These are phyloP conservation scores for Microsporum audouinii DNA, from an alignment of 2,329 filamentous ascomycete genomes.

Conservation along the genomic window DNA sequence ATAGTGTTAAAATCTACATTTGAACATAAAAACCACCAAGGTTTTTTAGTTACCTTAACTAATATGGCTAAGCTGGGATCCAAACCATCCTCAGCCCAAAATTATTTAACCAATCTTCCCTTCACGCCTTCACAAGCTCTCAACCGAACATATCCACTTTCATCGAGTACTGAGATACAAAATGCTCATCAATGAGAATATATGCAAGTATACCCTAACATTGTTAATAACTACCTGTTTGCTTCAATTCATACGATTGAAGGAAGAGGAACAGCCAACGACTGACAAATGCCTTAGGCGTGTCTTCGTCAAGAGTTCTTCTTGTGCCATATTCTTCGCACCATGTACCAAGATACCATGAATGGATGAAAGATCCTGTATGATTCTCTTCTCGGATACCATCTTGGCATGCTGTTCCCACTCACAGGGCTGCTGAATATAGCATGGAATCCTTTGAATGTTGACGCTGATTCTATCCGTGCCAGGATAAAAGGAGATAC, in stretches of 20 bases:
- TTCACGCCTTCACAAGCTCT: background rate
- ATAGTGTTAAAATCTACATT: too few species aligned
- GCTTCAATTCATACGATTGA: background rate
- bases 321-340: constrained; percentile 73
- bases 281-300: background rate
- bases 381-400: constrained; percentile 4
- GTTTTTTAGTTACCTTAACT: too few species aligned
- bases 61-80: too few species aligned
- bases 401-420: too few species aligned
- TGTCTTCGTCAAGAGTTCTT: constrained; percentile 54
- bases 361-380: constrained; percentile 81
- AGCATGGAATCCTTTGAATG: background rate
- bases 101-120: background rate
- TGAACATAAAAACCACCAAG: too few species aligned
- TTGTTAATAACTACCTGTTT: background rate
- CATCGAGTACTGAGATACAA: background rate
- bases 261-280: too few species aligned
- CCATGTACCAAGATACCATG: constrained; percentile 74
- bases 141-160: background rate
- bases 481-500: constrained; percentile 49
- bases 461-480: background rate
- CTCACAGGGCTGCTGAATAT: background rate
- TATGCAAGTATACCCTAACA: background rate
- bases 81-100: too few species aligned
- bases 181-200: background rate